Conservation (phyloP, 2,329 filamentous ascomycete species). For the Knufia fluminis region DNA sequence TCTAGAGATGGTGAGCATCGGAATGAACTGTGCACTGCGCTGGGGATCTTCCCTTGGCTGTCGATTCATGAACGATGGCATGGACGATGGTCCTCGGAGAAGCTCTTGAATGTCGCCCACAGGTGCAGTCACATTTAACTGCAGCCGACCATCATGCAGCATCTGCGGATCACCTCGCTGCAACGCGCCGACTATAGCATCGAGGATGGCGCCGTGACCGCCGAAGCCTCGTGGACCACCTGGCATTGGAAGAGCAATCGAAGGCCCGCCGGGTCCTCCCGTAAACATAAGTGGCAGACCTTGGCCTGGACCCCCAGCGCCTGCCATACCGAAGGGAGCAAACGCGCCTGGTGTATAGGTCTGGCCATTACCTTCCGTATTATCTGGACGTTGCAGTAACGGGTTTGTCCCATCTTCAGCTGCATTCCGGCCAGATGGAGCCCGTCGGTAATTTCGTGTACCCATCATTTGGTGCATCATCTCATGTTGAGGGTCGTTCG, state of each 20-base stretch:
- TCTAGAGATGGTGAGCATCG: constrained; percentile 61
- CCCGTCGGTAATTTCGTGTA: constrained; percentile 10
- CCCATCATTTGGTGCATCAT: constrained; percentile 9
- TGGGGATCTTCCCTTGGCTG: constrained; percentile 38
- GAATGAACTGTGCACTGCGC: constrained; percentile 66
- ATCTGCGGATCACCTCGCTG: constrained; percentile 36
- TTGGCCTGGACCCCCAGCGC: neutral
- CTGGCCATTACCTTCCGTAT: neutral
- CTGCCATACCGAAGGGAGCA: neutral
- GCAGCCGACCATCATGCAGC: constrained; percentile 39
- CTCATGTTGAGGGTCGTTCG: constrained; percentile 6
- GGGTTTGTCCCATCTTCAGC: constrained; percentile 81
- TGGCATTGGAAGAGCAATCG: constrained; percentile 4
- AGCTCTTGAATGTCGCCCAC: constrained; percentile 27
- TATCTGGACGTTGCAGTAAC: constrained; percentile 57
- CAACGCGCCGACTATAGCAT: constrained; percentile 49
- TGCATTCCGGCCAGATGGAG: constrained; percentile 41
- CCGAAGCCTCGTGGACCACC: constrained; percentile 18
- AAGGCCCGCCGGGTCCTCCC: neutral
- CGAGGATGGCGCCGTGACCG: constrained; percentile 28
- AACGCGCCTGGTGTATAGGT: neutral
- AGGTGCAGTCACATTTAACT: constrained; percentile 37
- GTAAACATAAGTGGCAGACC: neutral
- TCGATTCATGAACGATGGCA: constrained; percentile 26
- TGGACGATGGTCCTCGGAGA: constrained; percentile 22